Evolutionary conservation across 352 stramenopile genomes (phyloP).

Genomic region (Globisporangium echinulatum): DNA sequence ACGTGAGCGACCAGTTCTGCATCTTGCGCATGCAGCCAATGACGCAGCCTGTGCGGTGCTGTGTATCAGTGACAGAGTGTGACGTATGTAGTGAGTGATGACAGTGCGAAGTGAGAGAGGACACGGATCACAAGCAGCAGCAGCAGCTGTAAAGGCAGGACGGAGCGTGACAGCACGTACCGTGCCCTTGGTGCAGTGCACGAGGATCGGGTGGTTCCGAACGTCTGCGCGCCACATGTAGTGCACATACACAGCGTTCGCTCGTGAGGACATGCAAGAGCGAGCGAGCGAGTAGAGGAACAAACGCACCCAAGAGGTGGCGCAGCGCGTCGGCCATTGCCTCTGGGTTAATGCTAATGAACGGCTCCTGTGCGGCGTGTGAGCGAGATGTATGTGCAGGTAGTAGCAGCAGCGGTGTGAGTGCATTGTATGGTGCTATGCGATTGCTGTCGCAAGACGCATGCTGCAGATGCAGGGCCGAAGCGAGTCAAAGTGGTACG

Average conservation of each 20-base stretch:
- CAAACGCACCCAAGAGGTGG: slow-evolving; percentile 56
- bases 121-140: background rate
- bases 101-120: background rate
- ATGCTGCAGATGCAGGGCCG: no score
- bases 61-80: background rate
- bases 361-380: slow-evolving; percentile 52
- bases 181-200: slow-evolving; percentile 87
- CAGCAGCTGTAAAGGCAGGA: no score
- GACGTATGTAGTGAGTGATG: no score
- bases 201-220: slow-evolving; percentile 82
- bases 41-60: slow-evolving; percentile 81
- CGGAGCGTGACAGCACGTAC: slow-evolving; percentile 19
- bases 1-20: slow-evolving; percentile 82
- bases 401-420: background rate
- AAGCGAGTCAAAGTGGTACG: background rate
- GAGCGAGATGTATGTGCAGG: background rate
- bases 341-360: slow-evolving; percentile 84
- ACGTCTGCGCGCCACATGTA: slow-evolving; percentile 29
- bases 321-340: slow-evolving; percentile 72
- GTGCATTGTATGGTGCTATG: background rate
- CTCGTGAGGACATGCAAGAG: background rate
- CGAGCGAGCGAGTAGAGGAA: background rate
- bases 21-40: slow-evolving; percentile 86
- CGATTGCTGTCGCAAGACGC: no score
- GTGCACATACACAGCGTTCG: no score